Percentiles rank a stretch among this genome's conserved stretches.
phyloP scores from a whole-genome alignment of 129 eudicot species.

The Deinandra increscens region DNA sequence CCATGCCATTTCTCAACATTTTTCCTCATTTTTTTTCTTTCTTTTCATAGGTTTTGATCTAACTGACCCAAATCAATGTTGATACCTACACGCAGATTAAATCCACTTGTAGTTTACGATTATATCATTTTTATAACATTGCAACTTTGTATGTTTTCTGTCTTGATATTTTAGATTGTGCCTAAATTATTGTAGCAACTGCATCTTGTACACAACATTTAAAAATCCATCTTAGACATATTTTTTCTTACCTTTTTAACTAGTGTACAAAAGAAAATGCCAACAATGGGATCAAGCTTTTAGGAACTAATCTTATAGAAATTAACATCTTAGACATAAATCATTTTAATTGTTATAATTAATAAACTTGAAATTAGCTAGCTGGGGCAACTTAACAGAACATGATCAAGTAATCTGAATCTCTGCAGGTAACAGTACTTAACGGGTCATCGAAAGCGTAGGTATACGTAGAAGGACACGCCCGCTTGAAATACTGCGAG shows the following conservation, averaged over 20 bases:
- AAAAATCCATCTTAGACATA: no score
- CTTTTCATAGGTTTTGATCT: no score
- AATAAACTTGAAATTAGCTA: background rate
- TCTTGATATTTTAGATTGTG: background rate
- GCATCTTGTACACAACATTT: no score
- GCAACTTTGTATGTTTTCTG: background rate
- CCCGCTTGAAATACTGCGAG: slow-evolving; percentile 14
- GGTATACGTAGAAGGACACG: background rate
- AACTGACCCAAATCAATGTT: no score
- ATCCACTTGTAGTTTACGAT: no score
- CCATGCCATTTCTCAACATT: no score
- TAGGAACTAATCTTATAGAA: no score
- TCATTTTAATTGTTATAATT: slow-evolving; percentile 6
- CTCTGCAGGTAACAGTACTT: slow-evolving; percentile 16
- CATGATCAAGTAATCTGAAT: slow-evolving; percentile 11
- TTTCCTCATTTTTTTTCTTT: no score
- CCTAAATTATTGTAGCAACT: background rate
- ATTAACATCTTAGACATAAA: background rate
- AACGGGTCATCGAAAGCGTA: slow-evolving; percentile 8
- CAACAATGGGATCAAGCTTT: no score
- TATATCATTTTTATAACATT: background rate
- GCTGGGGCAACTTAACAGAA: background rate
- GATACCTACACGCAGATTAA: no score
- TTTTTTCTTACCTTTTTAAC: no score
- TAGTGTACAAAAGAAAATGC: no score